Percentiles rank a stretch among this genome's conserved stretches.
These are phyloP conservation scores for Gaeumannomyces tritici DNA, from an alignment of 2,329 filamentous ascomycete genomes.

Conservation along the genomic window DNA sequence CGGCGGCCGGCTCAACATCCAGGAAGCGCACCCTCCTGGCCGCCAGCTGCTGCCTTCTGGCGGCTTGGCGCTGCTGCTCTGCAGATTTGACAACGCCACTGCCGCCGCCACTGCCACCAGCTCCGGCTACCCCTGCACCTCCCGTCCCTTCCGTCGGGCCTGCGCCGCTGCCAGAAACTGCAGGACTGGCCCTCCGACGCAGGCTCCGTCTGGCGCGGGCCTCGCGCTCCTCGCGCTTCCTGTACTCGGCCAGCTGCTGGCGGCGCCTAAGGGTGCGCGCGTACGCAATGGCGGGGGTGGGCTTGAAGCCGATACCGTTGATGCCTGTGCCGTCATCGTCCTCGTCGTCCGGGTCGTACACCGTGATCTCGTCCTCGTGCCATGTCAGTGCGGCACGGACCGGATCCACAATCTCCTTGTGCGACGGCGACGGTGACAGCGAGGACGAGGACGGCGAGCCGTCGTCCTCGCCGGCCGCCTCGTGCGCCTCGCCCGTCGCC, in stretches of 20 bases:
- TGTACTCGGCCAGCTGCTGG: constrained; percentile 54
- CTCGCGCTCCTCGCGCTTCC: constrained; percentile 49
- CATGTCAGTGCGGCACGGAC: constrained; percentile 52
- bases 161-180: constrained; percentile 36
- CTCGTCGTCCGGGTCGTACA: constrained; percentile 54
- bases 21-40: constrained; percentile 5
- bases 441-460: neutral
- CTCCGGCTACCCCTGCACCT: constrained; percentile 14
- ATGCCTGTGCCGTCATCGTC: constrained; percentile 60
- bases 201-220: constrained; percentile 46
- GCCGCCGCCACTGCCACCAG: neutral
- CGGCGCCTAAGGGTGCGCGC: constrained; percentile 45
- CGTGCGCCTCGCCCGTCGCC: constrained; percentile 5
- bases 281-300: constrained; percentile 50
- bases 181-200: constrained; percentile 36
- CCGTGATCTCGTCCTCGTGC: constrained; percentile 59
- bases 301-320: constrained; percentile 59
- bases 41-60: constrained; percentile 33
- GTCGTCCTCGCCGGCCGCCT: neutral
- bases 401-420: constrained; percentile 34
- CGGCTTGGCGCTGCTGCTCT: constrained; percentile 32
- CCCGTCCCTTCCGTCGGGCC: constrained; percentile 33
- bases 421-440: constrained; percentile 6
- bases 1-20: constrained; percentile 4
- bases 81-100: neutral